Evolutionary conservation across 768 basidiomycete species (phyloP).

Genomic region (Pleurotus salmoneostramineus): DNA sequence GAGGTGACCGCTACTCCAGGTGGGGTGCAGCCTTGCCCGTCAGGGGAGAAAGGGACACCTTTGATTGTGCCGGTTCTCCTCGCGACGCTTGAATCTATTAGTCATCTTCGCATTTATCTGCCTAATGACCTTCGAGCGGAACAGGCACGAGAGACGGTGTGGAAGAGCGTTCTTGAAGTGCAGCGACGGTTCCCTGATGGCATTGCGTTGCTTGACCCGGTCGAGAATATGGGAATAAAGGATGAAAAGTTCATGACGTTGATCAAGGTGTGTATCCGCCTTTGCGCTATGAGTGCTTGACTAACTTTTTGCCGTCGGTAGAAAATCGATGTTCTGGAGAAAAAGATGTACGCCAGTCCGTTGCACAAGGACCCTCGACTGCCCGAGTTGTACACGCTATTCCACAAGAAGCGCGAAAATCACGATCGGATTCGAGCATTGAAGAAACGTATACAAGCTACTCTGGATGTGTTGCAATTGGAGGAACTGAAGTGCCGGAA

Average conservation of each 20-base stretch:
- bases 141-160: constrained; percentile 73
- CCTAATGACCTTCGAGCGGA: constrained; percentile 87
- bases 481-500: constrained; percentile 96
- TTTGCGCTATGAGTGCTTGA: background rate
- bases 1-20: constrained; percentile 54
- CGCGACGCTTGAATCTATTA: constrained; percentile 82
- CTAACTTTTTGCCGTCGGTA: constrained; percentile 22
- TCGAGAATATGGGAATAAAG: constrained; percentile 93
- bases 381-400: constrained; percentile 77
- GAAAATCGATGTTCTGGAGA: constrained; percentile 92
- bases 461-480: constrained; percentile 89
- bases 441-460: constrained; percentile 84
- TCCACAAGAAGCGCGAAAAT: constrained; percentile 68
- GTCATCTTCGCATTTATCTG: constrained; percentile 80
- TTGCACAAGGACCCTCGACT: constrained; percentile 78
- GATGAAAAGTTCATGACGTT: constrained; percentile 90
- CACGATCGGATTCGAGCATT: constrained; percentile 69
- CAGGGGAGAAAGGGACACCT: constrained; percentile 72
- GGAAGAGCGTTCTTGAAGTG: constrained; percentile 92
- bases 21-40: constrained; percentile 72
- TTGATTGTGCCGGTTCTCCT: constrained; percentile 87
- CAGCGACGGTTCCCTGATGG: constrained; percentile 87
- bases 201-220: constrained; percentile 82
- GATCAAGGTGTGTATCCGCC: constrained; percentile 54
- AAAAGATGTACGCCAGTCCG: constrained; percentile 75